A percentile compares a stretch with the other conserved stretches of the same genome.
Evolutionary conservation across 306 rosid species (phyloP).

Genomic region (Clitoria ternatea): DNA sequence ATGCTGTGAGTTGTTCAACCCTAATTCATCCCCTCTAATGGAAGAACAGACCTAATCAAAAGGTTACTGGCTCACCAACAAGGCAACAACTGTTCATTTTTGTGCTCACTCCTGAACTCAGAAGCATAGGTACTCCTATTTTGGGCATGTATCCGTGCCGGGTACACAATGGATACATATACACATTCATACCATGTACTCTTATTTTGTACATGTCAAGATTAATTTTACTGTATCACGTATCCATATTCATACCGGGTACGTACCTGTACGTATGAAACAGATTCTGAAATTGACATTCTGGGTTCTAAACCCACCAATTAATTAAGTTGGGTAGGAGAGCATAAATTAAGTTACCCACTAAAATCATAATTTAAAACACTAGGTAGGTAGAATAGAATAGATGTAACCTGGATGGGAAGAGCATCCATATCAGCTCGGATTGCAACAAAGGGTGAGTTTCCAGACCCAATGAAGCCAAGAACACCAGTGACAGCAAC

Average conservation of each 20-base stretch:
- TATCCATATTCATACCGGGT: no score
- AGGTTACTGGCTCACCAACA: constrained; percentile 32
- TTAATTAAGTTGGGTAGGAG: background rate
- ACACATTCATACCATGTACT: no score
- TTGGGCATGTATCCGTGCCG: no score
- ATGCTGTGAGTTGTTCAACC: constrained; percentile 27
- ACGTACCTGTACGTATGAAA: no score
- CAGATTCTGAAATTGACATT: constrained; percentile 34
- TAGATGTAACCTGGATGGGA: constrained; percentile 47
- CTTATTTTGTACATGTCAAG: no score
- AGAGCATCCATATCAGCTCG: constrained; percentile 93
- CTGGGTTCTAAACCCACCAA: constrained; percentile 50
- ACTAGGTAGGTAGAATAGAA: background rate
- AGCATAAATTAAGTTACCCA: background rate
- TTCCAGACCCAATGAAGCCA: constrained; percentile 60
- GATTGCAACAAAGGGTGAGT: constrained; percentile 68
- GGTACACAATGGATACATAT: no score
- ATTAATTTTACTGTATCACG: no score
- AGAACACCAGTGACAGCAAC: constrained; percentile 58
- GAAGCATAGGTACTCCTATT: no score
- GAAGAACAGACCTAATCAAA: constrained; percentile 27
- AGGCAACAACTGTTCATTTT: constrained; percentile 25
- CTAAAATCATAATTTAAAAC: no score
- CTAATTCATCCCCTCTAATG: constrained; percentile 38
- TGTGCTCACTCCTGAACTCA: constrained; percentile 32